Base-by-base conservation (phyloP, 1,284 basidiomycete genomes). In the Sporisorium sorghi region DNA sequence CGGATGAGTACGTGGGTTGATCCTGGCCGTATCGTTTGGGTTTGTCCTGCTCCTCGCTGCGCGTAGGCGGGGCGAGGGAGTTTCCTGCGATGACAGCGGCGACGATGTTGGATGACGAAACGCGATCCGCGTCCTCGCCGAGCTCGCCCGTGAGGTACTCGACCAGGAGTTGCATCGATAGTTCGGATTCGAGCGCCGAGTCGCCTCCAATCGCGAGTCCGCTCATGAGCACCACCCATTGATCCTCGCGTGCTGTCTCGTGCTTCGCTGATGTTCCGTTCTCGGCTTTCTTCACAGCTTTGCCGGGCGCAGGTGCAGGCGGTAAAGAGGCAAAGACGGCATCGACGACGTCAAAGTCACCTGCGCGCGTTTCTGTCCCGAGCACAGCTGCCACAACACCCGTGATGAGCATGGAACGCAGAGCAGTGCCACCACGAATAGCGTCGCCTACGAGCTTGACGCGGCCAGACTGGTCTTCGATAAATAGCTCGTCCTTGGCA, bases 311-410 rank as follows among this genome's bases (percentile, higher is more conserved):
- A 5, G 51, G 17, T 9, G 51, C 35, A 5, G 51, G 17, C 7
- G 79, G 79, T 17, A 74, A 51, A 0, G 91, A 94, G 3, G 94
- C 89, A 80, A 89, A 93, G 85, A 93, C 93, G 5, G 93, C 85
- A 84, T 98, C 96, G n/a, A 92, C 88, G 5, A 97, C 94, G 81
- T 97, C 92, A 78, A 99, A 98, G 72, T 97, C 94, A 8, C 97
- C 96, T 23, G 88, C 88, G 0, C 89, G 87, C 0, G 92, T 97
- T 84, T 99, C 97, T 78, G 91, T 90, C 2, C 96, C 96, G 11
- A 99, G 87, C 0, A 90, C 93, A 26, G 91, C 94, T 62, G 94
- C 88, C 61, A 98, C 94, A 17, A 97, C 90, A 1, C 81, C 82
- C 1, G 82, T 83, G 44, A 83, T 76, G 44, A 78, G 62, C 66